Base-by-base conservation (phyloP, 1,284 basidiomycete genomes). In the Omphalotus olearius region DNA sequence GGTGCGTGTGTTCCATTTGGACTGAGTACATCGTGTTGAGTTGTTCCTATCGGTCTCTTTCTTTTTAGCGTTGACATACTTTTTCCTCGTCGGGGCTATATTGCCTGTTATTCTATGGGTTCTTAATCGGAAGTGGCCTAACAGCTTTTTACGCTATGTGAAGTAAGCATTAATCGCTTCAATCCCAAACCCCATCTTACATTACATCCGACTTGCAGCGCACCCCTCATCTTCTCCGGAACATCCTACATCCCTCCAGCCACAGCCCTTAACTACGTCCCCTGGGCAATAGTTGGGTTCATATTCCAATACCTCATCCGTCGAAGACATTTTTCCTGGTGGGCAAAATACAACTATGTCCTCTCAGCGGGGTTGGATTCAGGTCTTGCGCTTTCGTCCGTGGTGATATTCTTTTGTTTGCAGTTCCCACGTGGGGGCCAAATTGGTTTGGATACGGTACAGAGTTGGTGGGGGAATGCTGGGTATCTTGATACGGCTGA, bases 381-480 rank as follows among this genome's bases (percentile, higher is more conserved):
- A 30, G 76, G 76, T 7, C 63, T 79, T 11, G 78, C 75, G 0
- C 54, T 75, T 11, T 60, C 69, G 7, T 57, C 69, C 11, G 60
- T 80, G 44, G 36, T 77, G 42, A 75, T 81, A 40, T 82, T 80
- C 66, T 81, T 52, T 37, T 52, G 44, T 36, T 61, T 82, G 36
- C 72, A 79, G 56, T 80, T 73, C 54, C 79, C 79, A n/a, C n/a
- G n/a, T n/a, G 66, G 75, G 54, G 82, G 81, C n/a, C 66, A 64
- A 11, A 85, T 88, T 57, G 84, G 85, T 18, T 18, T 58, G 28
- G 65, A 71, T 45, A 82, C 62, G 1, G 66, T 88, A 41, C 77
- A 79, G 57, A 51, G 51, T 2, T 89, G 86, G 87, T 89, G 86
- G 87, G 87, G 87, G n/a, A 88, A 88, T 57, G 79, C 70, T 0